Percentiles rank a stretch among this genome's conserved stretches.
Conservation (phyloP, 805 yeast species). For the Clavispora carvajalis region DNA sequence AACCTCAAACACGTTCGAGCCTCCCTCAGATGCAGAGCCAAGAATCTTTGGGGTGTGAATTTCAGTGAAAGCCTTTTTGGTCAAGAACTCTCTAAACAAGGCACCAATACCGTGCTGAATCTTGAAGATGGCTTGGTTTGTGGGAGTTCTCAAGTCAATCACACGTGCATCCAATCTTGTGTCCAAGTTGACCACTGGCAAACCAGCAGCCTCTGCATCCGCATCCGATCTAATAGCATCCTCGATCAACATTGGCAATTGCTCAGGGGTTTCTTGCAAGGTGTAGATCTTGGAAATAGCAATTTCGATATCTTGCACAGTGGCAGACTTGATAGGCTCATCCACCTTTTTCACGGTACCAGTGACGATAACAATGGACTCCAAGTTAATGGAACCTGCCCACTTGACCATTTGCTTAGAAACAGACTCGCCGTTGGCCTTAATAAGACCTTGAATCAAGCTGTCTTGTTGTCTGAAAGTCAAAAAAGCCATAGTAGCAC, state of each 20-base stretch:
- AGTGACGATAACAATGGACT: conserved; percentile 85
- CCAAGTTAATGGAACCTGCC: conserved; percentile 81
- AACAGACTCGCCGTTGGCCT: conserved; percentile 42
- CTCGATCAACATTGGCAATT: conserved; percentile 90
- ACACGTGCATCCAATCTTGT: conserved; percentile 94
- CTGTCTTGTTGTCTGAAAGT: conserved; percentile 96
- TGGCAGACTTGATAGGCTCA: conserved; percentile 83
- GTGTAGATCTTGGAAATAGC: conserved; percentile 67
- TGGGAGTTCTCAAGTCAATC: conserved; percentile 92
- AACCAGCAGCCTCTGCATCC: conserved; percentile 85
- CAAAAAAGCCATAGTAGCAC: conserved; percentile 88
- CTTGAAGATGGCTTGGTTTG: conserved; percentile 96
- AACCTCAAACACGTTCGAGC: conserved; percentile 93
- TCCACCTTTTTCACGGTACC: conserved; percentile 82
- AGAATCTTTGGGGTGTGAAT: conserved; percentile 94
- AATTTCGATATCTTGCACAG: conserved; percentile 87
- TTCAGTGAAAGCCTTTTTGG: conserved; percentile 68
- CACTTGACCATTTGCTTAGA: conserved; percentile 97
- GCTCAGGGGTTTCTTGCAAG: conserved; percentile 84
- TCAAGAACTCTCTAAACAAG: conserved; percentile 84
- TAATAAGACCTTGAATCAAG: conserved; percentile 69
- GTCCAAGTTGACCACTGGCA: conserved; percentile 93
- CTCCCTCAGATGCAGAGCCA: conserved; percentile 97
- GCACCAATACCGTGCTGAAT: conserved; percentile 86
- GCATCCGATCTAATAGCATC: conserved; percentile 95